Evolutionary conservation across 768 basidiomycete species (phyloP).

Genomic region (Agaricus subrufescens): DNA sequence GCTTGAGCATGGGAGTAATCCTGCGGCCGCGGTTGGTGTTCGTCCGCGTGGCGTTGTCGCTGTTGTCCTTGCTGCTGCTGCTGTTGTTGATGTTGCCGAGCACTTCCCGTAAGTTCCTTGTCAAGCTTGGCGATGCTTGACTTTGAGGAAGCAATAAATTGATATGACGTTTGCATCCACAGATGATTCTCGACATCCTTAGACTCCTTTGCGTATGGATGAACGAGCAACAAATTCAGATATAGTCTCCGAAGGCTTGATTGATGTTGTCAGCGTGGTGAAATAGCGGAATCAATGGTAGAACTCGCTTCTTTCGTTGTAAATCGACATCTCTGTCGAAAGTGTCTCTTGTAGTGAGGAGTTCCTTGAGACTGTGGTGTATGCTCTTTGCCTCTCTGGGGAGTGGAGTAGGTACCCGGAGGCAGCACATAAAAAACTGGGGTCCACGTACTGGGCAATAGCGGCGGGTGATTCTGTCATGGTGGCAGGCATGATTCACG

Average conservation of each 20-base stretch:
- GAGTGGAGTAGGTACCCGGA: constrained; percentile 12
- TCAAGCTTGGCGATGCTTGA: constrained; percentile 67
- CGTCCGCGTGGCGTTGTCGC: background rate
- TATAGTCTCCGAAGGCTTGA: constrained; percentile 66
- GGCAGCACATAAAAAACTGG: constrained; percentile 9
- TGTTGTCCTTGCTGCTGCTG: constrained; percentile 21
- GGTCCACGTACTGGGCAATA: constrained; percentile 37
- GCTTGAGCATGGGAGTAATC: background rate
- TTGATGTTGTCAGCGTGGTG: constrained; percentile 12
- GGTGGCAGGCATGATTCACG: constrained; percentile 17
- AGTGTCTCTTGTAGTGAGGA: constrained; percentile 68
- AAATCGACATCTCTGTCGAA: constrained; percentile 87
- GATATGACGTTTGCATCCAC: constrained; percentile 92
- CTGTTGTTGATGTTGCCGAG: constrained; percentile 31
- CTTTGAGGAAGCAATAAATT: constrained; percentile 81
- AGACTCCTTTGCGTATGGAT: constrained; percentile 68
- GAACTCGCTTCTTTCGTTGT: constrained; percentile 76
- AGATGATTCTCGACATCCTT: constrained; percentile 79
- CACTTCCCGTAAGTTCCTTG: constrained; percentile 40
- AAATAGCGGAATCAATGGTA: constrained; percentile 9
- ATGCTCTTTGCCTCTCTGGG: constrained; percentile 75
- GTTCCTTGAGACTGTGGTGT: constrained; percentile 70
- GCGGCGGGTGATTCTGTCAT: constrained; percentile 42
- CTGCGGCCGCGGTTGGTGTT: constrained; percentile 16
- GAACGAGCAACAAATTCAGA: constrained; percentile 60